Evolutionary conservation across 257 asterid species (phyloP), one percentile per base, ranked within the genome.

Genomic region (Primulina eburnea): DNA sequence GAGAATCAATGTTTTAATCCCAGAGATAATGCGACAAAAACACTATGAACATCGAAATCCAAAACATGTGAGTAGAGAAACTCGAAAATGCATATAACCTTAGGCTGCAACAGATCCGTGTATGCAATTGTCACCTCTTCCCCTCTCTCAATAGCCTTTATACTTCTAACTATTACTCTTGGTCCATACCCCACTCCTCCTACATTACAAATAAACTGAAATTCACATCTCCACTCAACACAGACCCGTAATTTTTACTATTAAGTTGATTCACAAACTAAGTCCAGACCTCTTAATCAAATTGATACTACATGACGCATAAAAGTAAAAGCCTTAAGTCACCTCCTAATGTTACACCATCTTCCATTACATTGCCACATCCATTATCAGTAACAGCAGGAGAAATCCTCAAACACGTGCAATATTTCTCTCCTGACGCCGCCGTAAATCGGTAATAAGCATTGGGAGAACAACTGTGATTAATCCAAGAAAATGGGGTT

Each of bases 391-490:
- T 38, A n/a, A 75, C 73, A 17, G 82, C 79, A 6, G 88, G 77
- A 59, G 43, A 61, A 59, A 88, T 83, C 76, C 82, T 74, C 62
- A 76, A 30, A 65, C 32, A 64, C 17, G 16, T 24, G 29, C 28
- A 60, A 12, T 73, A 69, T n/a, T 59, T 60, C 4, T n/a, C 43
- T 2, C 70, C 65, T 26, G 12, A 17, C 33, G 56, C 76, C 12
- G 71, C 29, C 2, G 47, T 34, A 70, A 88, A 92, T 43, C 90
- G 71, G 66, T 84, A 89, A 75, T 92, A 86, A 53, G 86, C 82
- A 76, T 87, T 89, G 6, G 98, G 98, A 68, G 92, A 83, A 59
- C 98, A 92, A 60, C 96, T 87, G 65, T 92, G 96, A 81, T 92
- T 92, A 21, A 89, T 84, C 95, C 95, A 92, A 18, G 98, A 89